Evolutionary conservation across 768 basidiomycete genomes (phyloP).

Genomic region (Suillus luteus): DNA sequence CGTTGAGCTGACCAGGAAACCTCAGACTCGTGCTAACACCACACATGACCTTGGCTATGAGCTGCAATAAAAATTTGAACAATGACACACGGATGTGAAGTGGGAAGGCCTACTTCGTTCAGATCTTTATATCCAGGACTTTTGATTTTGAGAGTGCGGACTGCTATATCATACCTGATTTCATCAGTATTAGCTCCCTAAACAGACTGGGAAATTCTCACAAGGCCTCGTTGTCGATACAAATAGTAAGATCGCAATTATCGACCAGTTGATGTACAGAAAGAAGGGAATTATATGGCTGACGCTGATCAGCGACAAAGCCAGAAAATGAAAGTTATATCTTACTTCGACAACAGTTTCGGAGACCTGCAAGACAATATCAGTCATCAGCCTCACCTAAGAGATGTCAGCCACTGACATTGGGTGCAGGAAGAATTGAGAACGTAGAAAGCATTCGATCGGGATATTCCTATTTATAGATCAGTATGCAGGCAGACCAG

Average conservation of each 20-base stretch:
- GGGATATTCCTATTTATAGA: constrained; percentile 56
- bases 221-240: constrained; percentile 88
- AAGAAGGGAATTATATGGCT: constrained; percentile 84
- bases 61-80: constrained; percentile 32
- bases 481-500: constrained; percentile 5
- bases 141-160: constrained; percentile 64
- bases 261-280: constrained; percentile 90
- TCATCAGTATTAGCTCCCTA: neutral
- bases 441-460: constrained; percentile 55
- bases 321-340: neutral
- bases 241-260: constrained; percentile 80
- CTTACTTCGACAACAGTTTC: constrained; percentile 56
- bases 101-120: constrained; percentile 54
- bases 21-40: constrained; percentile 91
- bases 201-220: constrained; percentile 34
- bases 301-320: constrained; percentile 14
- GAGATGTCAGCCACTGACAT: constrained; percentile 35
- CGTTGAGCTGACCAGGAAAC: constrained; percentile 93
- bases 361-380: constrained; percentile 35
- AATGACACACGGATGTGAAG: neutral
- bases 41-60: constrained; percentile 90
- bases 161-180: constrained; percentile 70
- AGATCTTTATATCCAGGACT: constrained; percentile 65
- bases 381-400: constrained; percentile 12
- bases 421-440: constrained; percentile 56